phyloP scores from a whole-genome alignment of 2,329 filamentous ascomycete genomes.

The Drechslerella stenobrocha region DNA sequence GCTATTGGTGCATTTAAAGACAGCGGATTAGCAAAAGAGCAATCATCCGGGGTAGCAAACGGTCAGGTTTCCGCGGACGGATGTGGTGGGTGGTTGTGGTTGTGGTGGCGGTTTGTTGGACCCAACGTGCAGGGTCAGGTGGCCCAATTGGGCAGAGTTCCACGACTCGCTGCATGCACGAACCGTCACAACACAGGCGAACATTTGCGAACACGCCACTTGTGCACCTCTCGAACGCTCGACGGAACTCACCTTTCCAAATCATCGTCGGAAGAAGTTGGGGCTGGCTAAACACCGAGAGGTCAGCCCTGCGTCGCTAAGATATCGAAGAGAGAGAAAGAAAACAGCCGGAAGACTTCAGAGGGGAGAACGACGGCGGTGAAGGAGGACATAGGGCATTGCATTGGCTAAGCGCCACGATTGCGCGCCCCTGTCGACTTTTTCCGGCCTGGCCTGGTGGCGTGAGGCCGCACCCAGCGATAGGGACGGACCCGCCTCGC shows the following conservation, averaged over 20 bases:
- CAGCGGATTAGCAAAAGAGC: conserved; percentile 10
- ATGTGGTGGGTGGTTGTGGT: background rate
- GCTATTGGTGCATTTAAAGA: conserved; percentile 1
- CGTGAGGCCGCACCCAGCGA: background rate
- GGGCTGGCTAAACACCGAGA: conserved; percentile 22
- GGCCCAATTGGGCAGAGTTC: conserved; percentile 15
- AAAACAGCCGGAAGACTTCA: too few relatives aligned
- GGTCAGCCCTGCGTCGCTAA: too few relatives aligned
- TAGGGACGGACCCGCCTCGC: background rate
- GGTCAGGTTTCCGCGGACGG: too few relatives aligned
- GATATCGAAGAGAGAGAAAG: too few relatives aligned
- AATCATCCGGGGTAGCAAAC: background rate
- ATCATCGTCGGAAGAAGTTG: conserved; percentile 43
- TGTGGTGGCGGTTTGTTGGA: background rate
- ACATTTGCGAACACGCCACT: background rate
- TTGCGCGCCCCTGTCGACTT: background rate
- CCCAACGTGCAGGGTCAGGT: background rate
- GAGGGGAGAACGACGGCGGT: background rate
- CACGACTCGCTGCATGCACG: conserved; percentile 7
- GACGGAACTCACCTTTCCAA: conserved; percentile 27
- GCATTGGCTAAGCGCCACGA: background rate
- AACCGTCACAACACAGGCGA: background rate
- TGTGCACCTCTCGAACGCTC: too few relatives aligned
- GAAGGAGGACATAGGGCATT: background rate
- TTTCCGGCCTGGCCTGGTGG: too few relatives aligned